Conservation (phyloP, 169 alveolate genomes). For the Cryptosporidium ubiquitum region DNA sequence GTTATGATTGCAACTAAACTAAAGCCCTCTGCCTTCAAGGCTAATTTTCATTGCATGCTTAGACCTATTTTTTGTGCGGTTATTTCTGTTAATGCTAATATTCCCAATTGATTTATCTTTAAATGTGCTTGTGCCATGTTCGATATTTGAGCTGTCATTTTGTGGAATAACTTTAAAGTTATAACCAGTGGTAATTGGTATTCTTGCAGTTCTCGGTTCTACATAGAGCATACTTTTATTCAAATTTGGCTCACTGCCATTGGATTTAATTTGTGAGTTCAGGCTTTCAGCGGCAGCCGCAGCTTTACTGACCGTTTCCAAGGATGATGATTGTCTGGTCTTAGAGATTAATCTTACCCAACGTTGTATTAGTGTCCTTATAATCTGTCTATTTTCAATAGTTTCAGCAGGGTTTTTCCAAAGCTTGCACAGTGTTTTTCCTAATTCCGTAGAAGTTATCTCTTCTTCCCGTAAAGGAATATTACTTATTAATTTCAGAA, state of each 20-base stretch:
- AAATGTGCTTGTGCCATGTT: background rate
- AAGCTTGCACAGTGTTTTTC: constrained; percentile 82
- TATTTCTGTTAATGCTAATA: background rate
- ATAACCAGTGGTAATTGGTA: constrained; percentile 46
- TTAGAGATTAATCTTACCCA: constrained; percentile 84
- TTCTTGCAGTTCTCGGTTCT: constrained; percentile 67
- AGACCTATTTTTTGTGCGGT: background rate
- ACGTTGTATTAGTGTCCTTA: constrained; percentile 83
- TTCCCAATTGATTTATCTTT: constrained; percentile 10
- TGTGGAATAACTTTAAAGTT: constrained; percentile 38
- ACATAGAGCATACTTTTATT: background rate
- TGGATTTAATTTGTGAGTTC: background rate
- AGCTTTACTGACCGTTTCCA: background rate
- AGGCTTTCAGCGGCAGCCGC: background rate
- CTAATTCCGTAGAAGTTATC: constrained; percentile 84
- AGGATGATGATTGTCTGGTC: background rate
- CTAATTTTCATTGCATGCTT: constrained; percentile 69
- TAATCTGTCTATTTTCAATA: constrained; percentile 82
- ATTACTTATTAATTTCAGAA: constrained; percentile 81
- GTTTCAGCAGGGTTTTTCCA: constrained; percentile 87
- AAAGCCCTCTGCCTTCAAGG: constrained; percentile 71
- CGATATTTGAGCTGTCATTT: constrained; percentile 26
- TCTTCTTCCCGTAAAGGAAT: constrained; percentile 84
- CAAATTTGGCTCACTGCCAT: background rate
- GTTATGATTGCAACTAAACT: background rate